Percentiles rank a stretch among this genome's conserved stretches.
Conservation (phyloP, 257 asterid genomes). For the Hygrophila difformis region DNA sequence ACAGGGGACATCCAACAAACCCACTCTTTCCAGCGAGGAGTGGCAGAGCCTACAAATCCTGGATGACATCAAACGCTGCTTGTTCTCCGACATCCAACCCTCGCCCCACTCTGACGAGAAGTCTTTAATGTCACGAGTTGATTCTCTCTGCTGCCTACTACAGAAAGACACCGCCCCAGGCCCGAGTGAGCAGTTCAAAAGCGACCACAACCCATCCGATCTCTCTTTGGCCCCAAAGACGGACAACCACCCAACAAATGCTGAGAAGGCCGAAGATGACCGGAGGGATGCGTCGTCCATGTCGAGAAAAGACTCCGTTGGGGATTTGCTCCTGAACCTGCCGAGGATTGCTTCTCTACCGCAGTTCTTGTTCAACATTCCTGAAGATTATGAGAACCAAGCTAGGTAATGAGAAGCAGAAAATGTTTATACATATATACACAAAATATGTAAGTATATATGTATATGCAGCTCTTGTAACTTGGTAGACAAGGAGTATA, state of each 20-base stretch:
- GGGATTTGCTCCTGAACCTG: constrained; percentile 65
- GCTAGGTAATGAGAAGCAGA: constrained; percentile 30
- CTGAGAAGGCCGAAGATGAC: constrained; percentile 16
- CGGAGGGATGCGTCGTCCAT: constrained; percentile 25
- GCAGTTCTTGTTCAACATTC: constrained; percentile 68
- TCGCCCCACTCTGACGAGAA: constrained; percentile 62
- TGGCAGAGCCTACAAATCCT: constrained; percentile 59
- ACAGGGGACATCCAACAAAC: constrained; percentile 41
- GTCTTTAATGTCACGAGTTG: constrained; percentile 72
- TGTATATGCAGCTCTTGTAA: too few relatives aligned
- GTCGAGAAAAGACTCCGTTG: constrained; percentile 85
- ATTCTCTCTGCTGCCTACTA: constrained; percentile 88
- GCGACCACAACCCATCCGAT: constrained; percentile 20
- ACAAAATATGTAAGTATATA: too few relatives aligned
- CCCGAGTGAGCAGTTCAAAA: constrained; percentile 15
- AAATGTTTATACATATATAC: too few relatives aligned
- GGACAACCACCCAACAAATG: constrained; percentile 15
- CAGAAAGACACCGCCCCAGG: constrained; percentile 58
- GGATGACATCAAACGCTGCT: constrained; percentile 55
- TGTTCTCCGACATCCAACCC: constrained; percentile 58
- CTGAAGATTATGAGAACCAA: constrained; percentile 50
- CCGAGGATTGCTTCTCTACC: constrained; percentile 97
- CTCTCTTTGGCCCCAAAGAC: constrained; percentile 20
- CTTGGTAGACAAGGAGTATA: too few relatives aligned
- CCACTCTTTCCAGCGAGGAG: constrained; percentile 61